Percentiles rank a stretch among this genome's conserved stretches.
These are phyloP conservation scores for Xylaria cubensis DNA, from an alignment of 495 filamentous ascomycete genomes.

Conservation along the genomic window DNA sequence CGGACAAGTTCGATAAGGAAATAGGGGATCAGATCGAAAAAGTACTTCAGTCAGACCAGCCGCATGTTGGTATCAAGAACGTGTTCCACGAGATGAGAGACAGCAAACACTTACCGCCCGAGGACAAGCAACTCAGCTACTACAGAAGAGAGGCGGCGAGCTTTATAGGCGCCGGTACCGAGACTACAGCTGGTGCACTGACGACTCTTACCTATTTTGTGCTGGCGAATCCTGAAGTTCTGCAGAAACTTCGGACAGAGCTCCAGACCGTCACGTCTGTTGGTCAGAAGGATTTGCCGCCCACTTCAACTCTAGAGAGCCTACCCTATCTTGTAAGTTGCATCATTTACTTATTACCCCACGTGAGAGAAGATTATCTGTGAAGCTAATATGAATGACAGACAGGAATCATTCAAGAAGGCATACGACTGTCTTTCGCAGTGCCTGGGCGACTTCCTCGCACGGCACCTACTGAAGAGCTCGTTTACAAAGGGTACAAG, in stretches of 20 bases:
- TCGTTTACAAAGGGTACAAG: conserved; percentile 40
- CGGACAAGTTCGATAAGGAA: conserved; percentile 5
- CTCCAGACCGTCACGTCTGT: conserved; percentile 35
- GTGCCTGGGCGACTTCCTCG: conserved; percentile 49
- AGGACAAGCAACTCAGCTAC: conserved; percentile 44
- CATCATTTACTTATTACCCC: not conserved
- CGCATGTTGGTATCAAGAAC: conserved; percentile 5
- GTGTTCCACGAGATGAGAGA: conserved; percentile 13
- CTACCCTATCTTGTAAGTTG: conserved; percentile 4
- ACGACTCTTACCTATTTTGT: conserved; percentile 46
- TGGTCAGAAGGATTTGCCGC: not conserved
- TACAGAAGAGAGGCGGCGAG: conserved; percentile 51
- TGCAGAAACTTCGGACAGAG: conserved; percentile 43
- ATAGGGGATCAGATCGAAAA: not conserved
- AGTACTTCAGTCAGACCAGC: conserved; percentile 1
- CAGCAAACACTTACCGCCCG: conserved; percentile 16
- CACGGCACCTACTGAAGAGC: conserved; percentile 45
- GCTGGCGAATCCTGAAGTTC: conserved; percentile 40
- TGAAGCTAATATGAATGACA: not conserved
- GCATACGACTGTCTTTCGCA: conserved; percentile 48
- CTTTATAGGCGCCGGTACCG: conserved; percentile 56
- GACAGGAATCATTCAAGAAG: conserved; percentile 49
- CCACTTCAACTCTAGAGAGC: conserved; percentile 1
- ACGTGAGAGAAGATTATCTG: conserved; percentile 18
- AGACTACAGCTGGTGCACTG: conserved; percentile 52